Evolutionary conservation across 495 filamentous ascomycete genomes (phyloP).

Genomic region (Thozetella sp.): DNA sequence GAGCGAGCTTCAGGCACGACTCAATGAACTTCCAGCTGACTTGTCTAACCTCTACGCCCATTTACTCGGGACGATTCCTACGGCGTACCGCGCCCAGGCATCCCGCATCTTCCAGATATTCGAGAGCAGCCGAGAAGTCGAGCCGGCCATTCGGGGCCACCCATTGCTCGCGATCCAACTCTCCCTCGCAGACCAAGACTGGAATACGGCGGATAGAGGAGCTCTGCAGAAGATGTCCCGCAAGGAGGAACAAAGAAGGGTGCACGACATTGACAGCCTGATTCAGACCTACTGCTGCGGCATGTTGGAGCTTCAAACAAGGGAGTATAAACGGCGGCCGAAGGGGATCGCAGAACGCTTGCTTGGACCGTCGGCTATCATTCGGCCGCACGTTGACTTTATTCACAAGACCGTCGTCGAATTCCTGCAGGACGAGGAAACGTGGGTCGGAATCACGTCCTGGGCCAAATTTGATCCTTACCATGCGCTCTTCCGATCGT

Average conservation of each 20-base stretch:
- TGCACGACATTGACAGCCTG: not conserved
- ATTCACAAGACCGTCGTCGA: not conserved
- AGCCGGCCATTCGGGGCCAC: not conserved
- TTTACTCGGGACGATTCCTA: not conserved
- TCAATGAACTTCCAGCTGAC: conserved; percentile 1
- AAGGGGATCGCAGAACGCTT: no score
- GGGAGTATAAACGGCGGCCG: not conserved
- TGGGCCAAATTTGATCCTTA: not conserved
- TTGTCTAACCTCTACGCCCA: conserved; percentile 1
- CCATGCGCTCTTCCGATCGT: not conserved
- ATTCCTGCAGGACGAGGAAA: not conserved
- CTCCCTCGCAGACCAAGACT: not conserved
- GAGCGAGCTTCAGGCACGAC: not conserved
- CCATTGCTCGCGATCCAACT: conserved; percentile 1
- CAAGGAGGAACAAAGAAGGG: not conserved
- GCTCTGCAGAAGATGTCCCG: not conserved
- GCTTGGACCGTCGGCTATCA: no score
- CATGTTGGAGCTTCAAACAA: not conserved
- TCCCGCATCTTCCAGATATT: not conserved
- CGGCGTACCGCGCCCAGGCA: not conserved
- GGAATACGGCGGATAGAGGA: not conserved
- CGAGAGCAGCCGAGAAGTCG: not conserved
- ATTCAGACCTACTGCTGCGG: not conserved
- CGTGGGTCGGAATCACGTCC: not conserved
- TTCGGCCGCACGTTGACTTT: not conserved